phyloP scores from a whole-genome alignment of 1,284 basidiomycete species.

The Schizophyllum commune region DNA sequence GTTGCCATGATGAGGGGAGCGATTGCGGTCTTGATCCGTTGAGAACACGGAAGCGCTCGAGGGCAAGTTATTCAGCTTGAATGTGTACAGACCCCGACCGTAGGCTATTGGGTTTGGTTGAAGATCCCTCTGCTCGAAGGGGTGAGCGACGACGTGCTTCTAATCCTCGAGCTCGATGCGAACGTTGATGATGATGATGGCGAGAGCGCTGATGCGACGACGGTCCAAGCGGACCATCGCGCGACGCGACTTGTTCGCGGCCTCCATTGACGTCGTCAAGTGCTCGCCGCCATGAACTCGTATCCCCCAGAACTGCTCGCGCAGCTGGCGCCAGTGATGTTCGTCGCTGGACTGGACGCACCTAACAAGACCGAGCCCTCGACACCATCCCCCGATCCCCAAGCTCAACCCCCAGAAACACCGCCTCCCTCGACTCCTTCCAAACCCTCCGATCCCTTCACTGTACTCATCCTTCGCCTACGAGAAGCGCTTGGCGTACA shows the following conservation, averaged over 20 bases:
- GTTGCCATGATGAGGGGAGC: no score
- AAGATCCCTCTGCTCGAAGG: no score
- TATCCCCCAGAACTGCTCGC: conserved; percentile 79
- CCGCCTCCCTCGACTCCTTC: conserved; percentile 14
- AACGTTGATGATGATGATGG: no score
- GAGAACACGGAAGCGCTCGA: no score
- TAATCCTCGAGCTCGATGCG: no score
- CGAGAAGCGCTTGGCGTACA: conserved; percentile 57
- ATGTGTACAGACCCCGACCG: no score
- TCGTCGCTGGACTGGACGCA: conserved; percentile 75
- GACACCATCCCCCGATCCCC: conserved; percentile 8
- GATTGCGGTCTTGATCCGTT: no score
- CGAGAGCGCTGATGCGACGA: no score
- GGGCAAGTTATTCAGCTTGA: no score
- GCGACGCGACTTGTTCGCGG: background rate
- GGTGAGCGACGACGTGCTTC: no score
- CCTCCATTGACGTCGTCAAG: background rate
- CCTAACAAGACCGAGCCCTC: conserved; percentile 12
- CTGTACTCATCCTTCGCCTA: conserved; percentile 42
- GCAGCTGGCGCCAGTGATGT: conserved; percentile 88
- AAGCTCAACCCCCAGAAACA: conserved; percentile 21
- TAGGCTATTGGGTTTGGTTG: no score
- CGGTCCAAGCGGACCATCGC: background rate
- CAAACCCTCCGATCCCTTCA: conserved; percentile 47
- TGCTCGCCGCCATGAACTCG: conserved; percentile 62